phyloP scores from a whole-genome alignment of 1,284 basidiomycete genomes.

The Apiotrichum akiyoshidainum region DNA sequence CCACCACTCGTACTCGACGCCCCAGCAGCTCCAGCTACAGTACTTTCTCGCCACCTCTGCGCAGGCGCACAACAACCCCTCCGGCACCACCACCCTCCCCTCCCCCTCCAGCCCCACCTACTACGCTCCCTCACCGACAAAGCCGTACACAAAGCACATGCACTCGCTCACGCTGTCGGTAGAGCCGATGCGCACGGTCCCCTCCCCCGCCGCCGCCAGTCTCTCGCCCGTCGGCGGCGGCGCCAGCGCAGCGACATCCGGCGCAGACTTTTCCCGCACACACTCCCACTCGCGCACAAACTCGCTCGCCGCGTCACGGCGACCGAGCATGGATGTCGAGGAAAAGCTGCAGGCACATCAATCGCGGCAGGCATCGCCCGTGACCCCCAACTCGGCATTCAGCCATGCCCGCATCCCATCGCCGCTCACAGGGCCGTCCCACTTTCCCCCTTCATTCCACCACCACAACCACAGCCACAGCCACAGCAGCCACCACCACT shows the following conservation, averaged over 20 bases:
- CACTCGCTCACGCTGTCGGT: conserved; percentile 3
- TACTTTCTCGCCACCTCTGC: neutral
- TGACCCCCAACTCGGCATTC: no score
- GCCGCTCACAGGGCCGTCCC: conserved; percentile 4
- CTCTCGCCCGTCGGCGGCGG: neutral
- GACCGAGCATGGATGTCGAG: conserved; percentile 5
- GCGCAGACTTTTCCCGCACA: conserved; percentile 4
- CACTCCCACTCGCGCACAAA: neutral
- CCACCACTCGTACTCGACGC: neutral
- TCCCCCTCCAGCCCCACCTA: neutral
- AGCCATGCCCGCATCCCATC: neutral
- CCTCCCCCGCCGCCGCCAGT: neutral
- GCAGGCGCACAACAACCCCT: no score
- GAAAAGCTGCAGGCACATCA: conserved; percentile 5
- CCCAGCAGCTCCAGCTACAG: no score
- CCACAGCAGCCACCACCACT: no score
- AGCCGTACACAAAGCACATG: neutral
- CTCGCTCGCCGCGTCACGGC: conserved; percentile 6
- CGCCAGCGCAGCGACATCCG: neutral
- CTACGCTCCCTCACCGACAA: neutral
- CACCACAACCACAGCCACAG: neutral
- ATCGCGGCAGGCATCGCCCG: no score
- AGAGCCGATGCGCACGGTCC: conserved; percentile 8
- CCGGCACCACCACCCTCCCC: no score
- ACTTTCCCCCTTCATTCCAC: conserved; percentile 18